Evolutionary conservation across 768 basidiomycete species (phyloP).

Genomic region (Serendipita vermifera): DNA sequence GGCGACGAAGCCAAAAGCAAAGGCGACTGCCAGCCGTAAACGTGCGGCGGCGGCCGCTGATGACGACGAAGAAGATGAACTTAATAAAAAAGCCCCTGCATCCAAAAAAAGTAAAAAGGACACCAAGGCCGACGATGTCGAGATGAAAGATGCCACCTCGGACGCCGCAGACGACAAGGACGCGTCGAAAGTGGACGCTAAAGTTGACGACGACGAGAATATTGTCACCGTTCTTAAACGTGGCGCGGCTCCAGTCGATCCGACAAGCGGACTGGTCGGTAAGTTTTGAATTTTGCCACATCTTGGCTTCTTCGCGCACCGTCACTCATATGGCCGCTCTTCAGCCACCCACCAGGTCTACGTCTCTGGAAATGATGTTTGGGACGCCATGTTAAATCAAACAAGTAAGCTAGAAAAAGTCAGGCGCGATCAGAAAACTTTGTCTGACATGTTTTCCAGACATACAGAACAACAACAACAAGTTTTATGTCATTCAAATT

Average conservation of each 20-base stretch:
- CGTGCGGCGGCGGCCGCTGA: slow-evolving; percentile 17
- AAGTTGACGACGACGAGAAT: background rate
- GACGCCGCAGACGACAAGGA: slow-evolving; percentile 20
- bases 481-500: slow-evolving; percentile 51
- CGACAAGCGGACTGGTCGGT: slow-evolving; percentile 34
- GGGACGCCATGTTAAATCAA: slow-evolving; percentile 43
- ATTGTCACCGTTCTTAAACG: slow-evolving; percentile 36
- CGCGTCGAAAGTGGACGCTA: slow-evolving; percentile 19
- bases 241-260: slow-evolving; percentile 45
- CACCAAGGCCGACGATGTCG: slow-evolving; percentile 22
- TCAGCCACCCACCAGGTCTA: slow-evolving; percentile 43
- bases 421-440: too few species aligned
- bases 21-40: slow-evolving; percentile 17
- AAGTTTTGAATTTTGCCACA: slow-evolving; percentile 19
- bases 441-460: too few species aligned
- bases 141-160: slow-evolving; percentile 22
- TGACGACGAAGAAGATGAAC: slow-evolving; percentile 10
- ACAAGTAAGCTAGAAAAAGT: too few species aligned
- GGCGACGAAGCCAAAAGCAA: slow-evolving; percentile 18
- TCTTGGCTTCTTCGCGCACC: background rate
- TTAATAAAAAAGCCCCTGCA: slow-evolving; percentile 9
- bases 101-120: slow-evolving; percentile 14
- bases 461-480: slow-evolving; percentile 28
- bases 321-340: background rate
- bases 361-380: slow-evolving; percentile 28